Percentiles rank a stretch among this genome's conserved stretches.
These are phyloP conservation scores for Scutellaria barbata DNA, from an alignment of 257 asterid species.

Conservation along the genomic window DNA sequence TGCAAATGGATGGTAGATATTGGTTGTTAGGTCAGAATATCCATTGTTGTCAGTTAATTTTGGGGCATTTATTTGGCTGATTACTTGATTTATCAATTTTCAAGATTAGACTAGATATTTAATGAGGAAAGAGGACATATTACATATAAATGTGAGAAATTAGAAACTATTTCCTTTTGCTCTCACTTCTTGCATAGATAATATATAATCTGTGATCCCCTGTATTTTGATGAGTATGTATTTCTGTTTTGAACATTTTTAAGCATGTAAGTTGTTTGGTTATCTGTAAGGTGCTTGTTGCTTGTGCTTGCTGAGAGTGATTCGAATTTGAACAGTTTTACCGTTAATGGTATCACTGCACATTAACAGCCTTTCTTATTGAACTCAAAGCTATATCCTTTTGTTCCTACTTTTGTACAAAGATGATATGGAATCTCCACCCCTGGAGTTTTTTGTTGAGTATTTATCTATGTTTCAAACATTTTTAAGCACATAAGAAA, in stretches of 20 bases:
- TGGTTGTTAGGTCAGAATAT: neutral
- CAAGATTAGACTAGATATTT: neutral
- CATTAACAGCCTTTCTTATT: too few relatives aligned
- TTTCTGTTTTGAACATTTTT: neutral
- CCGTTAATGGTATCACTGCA: neutral
- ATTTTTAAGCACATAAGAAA: too few relatives aligned
- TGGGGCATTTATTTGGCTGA: neutral
- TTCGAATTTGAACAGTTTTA: neutral
- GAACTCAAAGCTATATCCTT: neutral
- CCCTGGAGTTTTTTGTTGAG: too few relatives aligned
- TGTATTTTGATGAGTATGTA: neutral
- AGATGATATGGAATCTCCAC: too few relatives aligned
- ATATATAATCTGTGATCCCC: neutral
- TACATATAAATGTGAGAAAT: neutral
- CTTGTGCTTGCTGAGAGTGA: neutral
- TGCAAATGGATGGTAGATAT: neutral
- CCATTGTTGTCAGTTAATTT: neutral
- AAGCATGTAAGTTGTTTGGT: neutral
- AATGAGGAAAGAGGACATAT: too few relatives aligned
- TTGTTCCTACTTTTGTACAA: too few relatives aligned
- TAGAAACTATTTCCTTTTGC: neutral
- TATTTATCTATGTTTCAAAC: too few relatives aligned
- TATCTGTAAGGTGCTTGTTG: neutral
- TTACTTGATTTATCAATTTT: neutral
- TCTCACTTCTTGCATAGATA: neutral